Conservation (phyloP, 2,329 filamentous ascomycete species). For the Colletotrichum cereale region DNA sequence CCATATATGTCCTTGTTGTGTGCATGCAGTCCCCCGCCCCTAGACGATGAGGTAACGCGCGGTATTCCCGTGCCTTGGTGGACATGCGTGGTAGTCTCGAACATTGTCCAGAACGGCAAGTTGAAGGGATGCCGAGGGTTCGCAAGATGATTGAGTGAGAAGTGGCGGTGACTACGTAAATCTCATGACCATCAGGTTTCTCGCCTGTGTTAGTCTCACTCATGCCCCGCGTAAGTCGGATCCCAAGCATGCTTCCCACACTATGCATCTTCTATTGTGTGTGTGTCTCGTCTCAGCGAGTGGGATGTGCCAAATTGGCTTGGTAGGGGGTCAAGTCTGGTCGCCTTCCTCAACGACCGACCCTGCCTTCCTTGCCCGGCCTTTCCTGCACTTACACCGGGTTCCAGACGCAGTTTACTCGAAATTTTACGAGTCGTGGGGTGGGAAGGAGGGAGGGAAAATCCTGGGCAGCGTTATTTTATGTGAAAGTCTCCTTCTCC, state of each 20-base stretch:
- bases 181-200: slow-evolving; percentile 36
- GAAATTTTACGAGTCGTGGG: slow-evolving; percentile 13
- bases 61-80: slow-evolving; percentile 5
- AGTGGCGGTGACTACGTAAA: slow-evolving; percentile 40
- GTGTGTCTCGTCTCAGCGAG: slow-evolving; percentile 29
- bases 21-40: not conserved
- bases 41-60: slow-evolving; percentile 13
- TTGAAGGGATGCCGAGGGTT: slow-evolving; percentile 9
- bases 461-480: not conserved
- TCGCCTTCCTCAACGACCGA: slow-evolving; percentile 26
- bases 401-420: slow-evolving; percentile 16
- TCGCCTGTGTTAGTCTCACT: slow-evolving; percentile 24
- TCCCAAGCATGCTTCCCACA: slow-evolving; percentile 21
- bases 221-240: slow-evolving; percentile 32
- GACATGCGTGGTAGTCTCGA: not conserved
- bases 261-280: slow-evolving; percentile 15
- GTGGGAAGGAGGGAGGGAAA: not conserved
- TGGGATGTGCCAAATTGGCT: slow-evolving; percentile 24
- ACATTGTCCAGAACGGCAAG: slow-evolving; percentile 11
- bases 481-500: not conserved
- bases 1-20: not conserved
- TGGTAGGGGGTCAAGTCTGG: not conserved
- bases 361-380: slow-evolving; percentile 3
- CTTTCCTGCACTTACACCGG: slow-evolving; percentile 14
- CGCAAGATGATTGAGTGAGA: slow-evolving; percentile 1